Conservation (phyloP, 352 stramenopile genomes). For the Pythium biforme region DNA sequence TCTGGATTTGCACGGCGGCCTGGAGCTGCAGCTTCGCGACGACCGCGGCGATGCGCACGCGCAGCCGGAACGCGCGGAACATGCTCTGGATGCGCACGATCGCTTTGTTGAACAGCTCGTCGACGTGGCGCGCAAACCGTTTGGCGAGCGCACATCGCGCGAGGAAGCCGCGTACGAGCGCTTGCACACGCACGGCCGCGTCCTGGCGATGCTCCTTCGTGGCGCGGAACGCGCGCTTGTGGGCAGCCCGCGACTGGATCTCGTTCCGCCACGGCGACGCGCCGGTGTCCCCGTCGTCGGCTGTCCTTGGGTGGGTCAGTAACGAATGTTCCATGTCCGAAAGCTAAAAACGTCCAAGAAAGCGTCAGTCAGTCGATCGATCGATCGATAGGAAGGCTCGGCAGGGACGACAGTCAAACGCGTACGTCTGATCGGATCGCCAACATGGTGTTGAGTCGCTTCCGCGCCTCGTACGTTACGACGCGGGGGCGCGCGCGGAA, state of each 20-base stretch:
- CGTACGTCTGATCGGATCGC: conserved; percentile 42
- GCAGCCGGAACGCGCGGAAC: conserved; percentile 45
- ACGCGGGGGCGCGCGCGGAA: conserved; percentile 43
- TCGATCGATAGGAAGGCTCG: background rate
- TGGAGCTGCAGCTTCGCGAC: conserved; percentile 40
- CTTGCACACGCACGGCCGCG: conserved; percentile 50
- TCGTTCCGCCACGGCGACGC: conserved; percentile 53
- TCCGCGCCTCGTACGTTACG: conserved; percentile 41
- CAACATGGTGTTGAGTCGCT: conserved; percentile 37
- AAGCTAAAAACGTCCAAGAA: conserved; percentile 33
- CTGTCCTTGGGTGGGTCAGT: background rate
- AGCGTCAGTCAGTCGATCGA: background rate
- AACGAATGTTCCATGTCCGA: conserved; percentile 47
- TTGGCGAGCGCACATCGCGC: conserved; percentile 41
- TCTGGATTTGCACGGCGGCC: conserved; percentile 55
- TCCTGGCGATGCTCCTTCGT: conserved; percentile 39
- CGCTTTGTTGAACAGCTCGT: conserved; percentile 41
- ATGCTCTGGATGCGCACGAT: conserved; percentile 51
- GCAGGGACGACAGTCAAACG: background rate
- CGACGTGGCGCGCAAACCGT: conserved; percentile 37
- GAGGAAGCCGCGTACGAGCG: conserved; percentile 48
- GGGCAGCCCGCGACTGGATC: conserved; percentile 38
- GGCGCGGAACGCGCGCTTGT: conserved; percentile 42
- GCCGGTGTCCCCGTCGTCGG: too few relatives aligned
- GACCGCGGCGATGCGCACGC: conserved; percentile 39